Percentiles rank a stretch among this genome's conserved stretches.
Evolutionary conservation across 352 stramenopile genomes (phyloP).

Genomic region (Phytophthora capsici): DNA sequence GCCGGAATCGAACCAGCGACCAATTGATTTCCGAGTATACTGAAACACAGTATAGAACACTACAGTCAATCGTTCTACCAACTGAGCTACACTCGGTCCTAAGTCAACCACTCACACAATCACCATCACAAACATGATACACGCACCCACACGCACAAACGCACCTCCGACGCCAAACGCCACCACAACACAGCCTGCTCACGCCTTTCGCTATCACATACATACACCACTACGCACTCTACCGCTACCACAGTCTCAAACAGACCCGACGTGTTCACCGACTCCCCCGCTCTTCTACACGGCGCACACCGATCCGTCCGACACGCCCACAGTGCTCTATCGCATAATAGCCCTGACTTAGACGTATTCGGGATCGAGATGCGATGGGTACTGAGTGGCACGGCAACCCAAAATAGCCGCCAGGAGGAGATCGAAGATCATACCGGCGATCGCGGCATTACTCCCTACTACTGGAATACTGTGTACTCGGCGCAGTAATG

Average conservation of each 20-base stretch:
- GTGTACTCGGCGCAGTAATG: too few species aligned
- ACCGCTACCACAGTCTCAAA: background rate
- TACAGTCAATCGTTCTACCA: background rate
- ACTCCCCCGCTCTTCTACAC: background rate
- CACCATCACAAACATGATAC: background rate
- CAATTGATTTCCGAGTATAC: background rate
- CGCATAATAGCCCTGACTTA: background rate
- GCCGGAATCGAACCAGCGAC: background rate
- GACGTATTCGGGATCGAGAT: too few species aligned
- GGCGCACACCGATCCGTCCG: background rate
- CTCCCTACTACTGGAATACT: too few species aligned
- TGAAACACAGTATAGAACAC: background rate
- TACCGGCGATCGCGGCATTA: too few species aligned
- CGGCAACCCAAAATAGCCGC: too few species aligned
- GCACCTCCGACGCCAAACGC: background rate
- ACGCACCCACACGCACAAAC: background rate
- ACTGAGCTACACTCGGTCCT: background rate
- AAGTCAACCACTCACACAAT: background rate
- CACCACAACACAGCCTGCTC: background rate
- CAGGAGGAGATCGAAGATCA: too few species aligned
- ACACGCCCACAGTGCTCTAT: background rate
- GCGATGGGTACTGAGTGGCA: too few species aligned
- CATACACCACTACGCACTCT: background rate
- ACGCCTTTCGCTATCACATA: background rate
- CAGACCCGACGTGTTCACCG: background rate